A percentile compares a stretch with the other conserved stretches of the same genome.
Evolutionary conservation across 2,329 filamentous ascomycete species (phyloP).

Genomic region (Aciculosporium take): DNA sequence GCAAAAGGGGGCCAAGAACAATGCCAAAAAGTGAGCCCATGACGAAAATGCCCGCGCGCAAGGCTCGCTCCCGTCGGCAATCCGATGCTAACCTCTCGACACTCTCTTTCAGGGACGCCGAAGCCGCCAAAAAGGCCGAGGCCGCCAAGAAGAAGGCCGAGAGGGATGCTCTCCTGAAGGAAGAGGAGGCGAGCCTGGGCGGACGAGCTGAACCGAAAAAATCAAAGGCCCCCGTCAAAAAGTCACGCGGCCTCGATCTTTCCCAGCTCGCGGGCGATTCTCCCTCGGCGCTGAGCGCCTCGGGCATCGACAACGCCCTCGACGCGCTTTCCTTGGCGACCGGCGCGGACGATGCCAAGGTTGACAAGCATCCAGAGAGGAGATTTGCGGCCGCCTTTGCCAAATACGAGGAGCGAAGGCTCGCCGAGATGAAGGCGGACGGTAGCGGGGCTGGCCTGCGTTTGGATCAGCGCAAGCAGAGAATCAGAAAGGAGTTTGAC

Average conservation of each 20-base stretch:
- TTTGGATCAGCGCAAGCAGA: conserved; percentile 69
- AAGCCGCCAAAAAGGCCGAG: conserved; percentile 57
- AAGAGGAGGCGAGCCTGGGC: conserved; percentile 58
- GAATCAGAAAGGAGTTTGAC: conserved; percentile 84
- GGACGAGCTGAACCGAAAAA: conserved; percentile 50
- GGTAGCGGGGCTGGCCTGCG: conserved; percentile 58
- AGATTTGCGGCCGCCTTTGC: conserved; percentile 77
- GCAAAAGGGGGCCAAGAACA: conserved; percentile 74
- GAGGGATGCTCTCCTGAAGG: conserved; percentile 65
- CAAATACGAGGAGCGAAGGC: conserved; percentile 64
- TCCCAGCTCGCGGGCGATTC: conserved; percentile 55
- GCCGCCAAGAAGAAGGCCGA: conserved; percentile 89
- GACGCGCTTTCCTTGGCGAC: conserved; percentile 62
- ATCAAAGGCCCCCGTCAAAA: conserved; percentile 53
- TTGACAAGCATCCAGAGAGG: conserved; percentile 81
- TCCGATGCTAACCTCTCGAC: background rate
- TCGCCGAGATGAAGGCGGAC: conserved; percentile 77
- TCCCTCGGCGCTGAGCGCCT: conserved; percentile 54
- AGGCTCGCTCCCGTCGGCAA: background rate
- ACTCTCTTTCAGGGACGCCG: conserved; percentile 19
- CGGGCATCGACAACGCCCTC: conserved; percentile 85
- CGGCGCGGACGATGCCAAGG: conserved; percentile 44
- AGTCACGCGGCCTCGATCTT: conserved; percentile 59
- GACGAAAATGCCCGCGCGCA: background rate
- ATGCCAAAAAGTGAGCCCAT: conserved; percentile 60